Evolutionary conservation across 1,284 basidiomycete species (phyloP).

Genomic region (Leccinum fallax): DNA sequence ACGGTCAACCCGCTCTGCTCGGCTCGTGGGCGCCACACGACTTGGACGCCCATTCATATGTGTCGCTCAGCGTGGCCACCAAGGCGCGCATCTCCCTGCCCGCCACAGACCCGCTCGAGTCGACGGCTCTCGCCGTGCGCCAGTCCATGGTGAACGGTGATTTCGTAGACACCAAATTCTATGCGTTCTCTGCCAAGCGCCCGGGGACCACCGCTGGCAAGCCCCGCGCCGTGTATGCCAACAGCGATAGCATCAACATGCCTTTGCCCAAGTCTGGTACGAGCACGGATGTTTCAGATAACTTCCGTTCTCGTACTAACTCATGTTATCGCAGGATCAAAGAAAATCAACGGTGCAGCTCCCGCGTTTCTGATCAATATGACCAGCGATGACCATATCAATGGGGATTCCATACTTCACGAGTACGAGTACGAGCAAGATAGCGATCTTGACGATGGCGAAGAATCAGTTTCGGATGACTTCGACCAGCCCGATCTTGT

Average conservation of each 20-base stretch:
- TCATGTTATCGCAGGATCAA: conserved; percentile 15
- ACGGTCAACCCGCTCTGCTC: conserved; percentile 25
- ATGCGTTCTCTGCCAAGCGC: conserved; percentile 29
- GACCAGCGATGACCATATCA: conserved; percentile 25
- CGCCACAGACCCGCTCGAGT: conserved; percentile 19
- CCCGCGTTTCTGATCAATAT: conserved; percentile 26
- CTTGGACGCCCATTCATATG: conserved; percentile 22
- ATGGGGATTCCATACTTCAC: conserved; percentile 25
- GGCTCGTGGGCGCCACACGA: conserved; percentile 26
- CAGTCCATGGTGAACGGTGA: conserved; percentile 31
- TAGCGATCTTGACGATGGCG: conserved; percentile 34
- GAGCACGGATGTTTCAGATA: conserved; percentile 4
- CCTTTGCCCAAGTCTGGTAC: conserved; percentile 16
- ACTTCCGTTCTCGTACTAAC: neutral
- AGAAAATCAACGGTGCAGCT: conserved; percentile 3
- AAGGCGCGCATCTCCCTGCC: conserved; percentile 18
- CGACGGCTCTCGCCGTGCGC: conserved; percentile 22
- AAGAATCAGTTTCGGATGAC: conserved; percentile 1
- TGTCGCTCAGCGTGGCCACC: conserved; percentile 24
- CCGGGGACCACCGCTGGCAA: conserved; percentile 12
- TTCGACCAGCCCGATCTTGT: neutral
- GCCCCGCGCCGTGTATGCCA: conserved; percentile 31
- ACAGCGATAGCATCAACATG: conserved; percentile 18
- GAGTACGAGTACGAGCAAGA: conserved; percentile 33
- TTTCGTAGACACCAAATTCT: conserved; percentile 32